Evolutionary conservation across 768 basidiomycete genomes (phyloP).

Genomic region (Amanita thiersii): DNA sequence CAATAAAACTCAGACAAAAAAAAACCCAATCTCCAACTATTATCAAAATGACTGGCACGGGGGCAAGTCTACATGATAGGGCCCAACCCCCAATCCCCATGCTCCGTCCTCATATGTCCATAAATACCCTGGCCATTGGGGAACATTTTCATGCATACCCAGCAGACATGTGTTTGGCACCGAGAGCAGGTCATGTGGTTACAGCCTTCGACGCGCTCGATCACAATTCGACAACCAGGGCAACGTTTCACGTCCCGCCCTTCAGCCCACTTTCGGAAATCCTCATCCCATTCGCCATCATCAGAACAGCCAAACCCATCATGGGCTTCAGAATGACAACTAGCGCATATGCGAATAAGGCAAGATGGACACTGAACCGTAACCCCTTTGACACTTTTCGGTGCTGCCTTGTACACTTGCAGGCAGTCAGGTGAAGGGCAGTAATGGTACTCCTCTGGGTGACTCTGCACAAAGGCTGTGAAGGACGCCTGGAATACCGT

Average conservation of each 20-base stretch:
- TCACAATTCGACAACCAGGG: constrained; percentile 61
- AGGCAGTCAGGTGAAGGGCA: constrained; percentile 78
- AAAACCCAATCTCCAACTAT: too few relatives aligned
- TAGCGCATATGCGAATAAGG: constrained; percentile 55
- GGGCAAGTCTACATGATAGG: constrained; percentile 14
- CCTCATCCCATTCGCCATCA: constrained; percentile 40
- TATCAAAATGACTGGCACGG: too few relatives aligned
- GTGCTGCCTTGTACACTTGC: constrained; percentile 58
- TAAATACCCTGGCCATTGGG: constrained; percentile 65
- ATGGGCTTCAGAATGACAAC: constrained; percentile 49
- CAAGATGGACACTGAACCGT: constrained; percentile 67
- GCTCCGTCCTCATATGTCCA: constrained; percentile 60
- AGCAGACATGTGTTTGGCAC: constrained; percentile 74
- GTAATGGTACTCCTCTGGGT: constrained; percentile 55
- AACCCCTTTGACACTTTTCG: constrained; percentile 25
- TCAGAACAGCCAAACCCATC: constrained; percentile 63
- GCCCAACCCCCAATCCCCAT: constrained; percentile 54
- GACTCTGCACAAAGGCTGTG: constrained; percentile 49
- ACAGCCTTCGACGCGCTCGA: constrained; percentile 70
- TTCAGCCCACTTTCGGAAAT: constrained; percentile 59
- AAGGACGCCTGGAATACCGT: constrained; percentile 52
- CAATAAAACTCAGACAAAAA: too few relatives aligned
- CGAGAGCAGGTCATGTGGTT: constrained; percentile 76
- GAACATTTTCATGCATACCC: constrained; percentile 72
- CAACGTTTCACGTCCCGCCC: constrained; percentile 65